These are phyloP conservation scores for Cucurbita maxima DNA, from an alignment of 306 rosid species.

Conservation along the genomic window DNA sequence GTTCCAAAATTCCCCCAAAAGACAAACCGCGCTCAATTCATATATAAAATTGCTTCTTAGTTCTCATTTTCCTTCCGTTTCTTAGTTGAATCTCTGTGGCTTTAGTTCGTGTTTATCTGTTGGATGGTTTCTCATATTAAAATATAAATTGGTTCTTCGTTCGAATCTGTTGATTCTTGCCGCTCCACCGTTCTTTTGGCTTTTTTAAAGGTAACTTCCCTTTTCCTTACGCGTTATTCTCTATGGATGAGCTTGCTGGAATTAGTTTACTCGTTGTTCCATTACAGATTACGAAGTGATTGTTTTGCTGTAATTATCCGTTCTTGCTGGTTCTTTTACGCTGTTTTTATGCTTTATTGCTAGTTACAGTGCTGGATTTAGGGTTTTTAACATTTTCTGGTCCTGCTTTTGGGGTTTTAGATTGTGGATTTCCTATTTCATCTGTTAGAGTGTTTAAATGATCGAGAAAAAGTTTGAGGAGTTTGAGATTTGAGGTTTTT, in stretches of 20 bases:
- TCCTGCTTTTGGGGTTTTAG: background rate
- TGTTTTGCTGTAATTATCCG: background rate
- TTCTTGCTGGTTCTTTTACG: background rate
- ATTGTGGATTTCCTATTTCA: background rate
- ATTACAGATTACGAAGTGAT: background rate
- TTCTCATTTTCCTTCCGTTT: background rate
- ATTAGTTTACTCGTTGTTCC: slow-evolving; percentile 14
- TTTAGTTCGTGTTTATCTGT: background rate
- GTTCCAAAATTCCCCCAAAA: too few relatives aligned
- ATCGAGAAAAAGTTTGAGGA: background rate
- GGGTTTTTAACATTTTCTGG: background rate
- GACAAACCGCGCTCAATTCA: too few relatives aligned
- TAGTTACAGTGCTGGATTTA: background rate
- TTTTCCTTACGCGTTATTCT: background rate
- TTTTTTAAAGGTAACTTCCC: slow-evolving; percentile 21
- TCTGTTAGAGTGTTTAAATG: background rate
- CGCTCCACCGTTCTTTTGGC: slow-evolving; percentile 7
- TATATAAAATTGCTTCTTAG: background rate
- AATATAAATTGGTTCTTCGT: background rate
- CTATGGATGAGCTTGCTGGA: slow-evolving; percentile 2
- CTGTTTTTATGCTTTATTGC: background rate
- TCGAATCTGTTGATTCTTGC: slow-evolving; percentile 1
- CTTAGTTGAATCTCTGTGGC: background rate
- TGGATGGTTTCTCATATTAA: background rate
- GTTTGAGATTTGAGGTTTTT: background rate